Percentiles rank a stretch among this genome's conserved stretches.
Conservation (phyloP, 2,329 filamentous ascomycete species). For the Diaporthe citri region DNA sequence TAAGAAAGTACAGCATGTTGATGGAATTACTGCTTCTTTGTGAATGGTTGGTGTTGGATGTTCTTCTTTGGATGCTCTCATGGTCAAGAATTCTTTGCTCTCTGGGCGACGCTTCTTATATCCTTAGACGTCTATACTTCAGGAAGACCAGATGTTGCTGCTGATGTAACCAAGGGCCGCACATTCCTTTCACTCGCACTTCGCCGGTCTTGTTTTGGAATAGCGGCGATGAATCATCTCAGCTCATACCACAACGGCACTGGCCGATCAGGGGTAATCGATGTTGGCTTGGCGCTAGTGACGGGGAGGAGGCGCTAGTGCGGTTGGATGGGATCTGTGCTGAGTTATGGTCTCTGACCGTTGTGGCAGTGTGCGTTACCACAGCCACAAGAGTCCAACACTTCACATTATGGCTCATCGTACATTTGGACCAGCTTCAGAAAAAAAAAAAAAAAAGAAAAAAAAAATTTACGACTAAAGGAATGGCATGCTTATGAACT, state of each 20-base stretch:
- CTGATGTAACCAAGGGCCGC: not conserved
- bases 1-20: not conserved
- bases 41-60: not conserved
- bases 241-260: not conserved
- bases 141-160: not conserved
- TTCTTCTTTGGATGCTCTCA: too few relatives aligned
- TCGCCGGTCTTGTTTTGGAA: not conserved
- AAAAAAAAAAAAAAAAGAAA: too few relatives aligned
- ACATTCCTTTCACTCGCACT: not conserved
- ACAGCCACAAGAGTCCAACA: not conserved
- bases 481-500: not conserved
- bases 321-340: not conserved
- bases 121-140: too few relatives aligned
- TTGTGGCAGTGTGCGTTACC: not conserved
- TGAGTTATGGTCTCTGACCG: not conserved
- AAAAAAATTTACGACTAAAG: not conserved
- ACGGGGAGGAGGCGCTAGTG: not conserved
- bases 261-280: not conserved
- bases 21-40: not conserved
- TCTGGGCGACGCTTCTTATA: not conserved
- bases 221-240: slow-evolving; percentile 27
- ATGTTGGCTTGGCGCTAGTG: not conserved
- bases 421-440: not conserved
- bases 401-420: slow-evolving; percentile 18
- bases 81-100: not conserved